Conservation (phyloP, 202 grass and related monocot genomes). For the Carex arenaria region DNA sequence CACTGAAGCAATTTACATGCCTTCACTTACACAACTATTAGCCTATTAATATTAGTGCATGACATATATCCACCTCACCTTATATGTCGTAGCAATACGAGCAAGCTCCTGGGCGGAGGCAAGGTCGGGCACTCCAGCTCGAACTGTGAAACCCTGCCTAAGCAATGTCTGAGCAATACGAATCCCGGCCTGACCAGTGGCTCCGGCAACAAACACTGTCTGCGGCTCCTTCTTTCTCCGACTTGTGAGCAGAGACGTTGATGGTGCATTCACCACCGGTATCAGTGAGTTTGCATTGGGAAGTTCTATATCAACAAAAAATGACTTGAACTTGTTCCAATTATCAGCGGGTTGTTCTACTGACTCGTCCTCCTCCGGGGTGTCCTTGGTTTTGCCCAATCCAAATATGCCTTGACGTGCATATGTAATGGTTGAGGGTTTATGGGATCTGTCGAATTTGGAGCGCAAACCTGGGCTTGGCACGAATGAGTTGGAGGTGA, state of each 20-base stretch:
- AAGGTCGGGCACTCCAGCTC: conserved; percentile 74
- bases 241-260: conserved; percentile 32
- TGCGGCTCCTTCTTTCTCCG: conserved; percentile 59
- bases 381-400: conserved; percentile 31
- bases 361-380: conserved; percentile 30
- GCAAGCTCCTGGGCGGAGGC: conserved; percentile 67
- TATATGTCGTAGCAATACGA: conserved; percentile 47
- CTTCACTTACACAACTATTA: neutral
- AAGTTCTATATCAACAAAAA: conserved; percentile 58
- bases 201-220: conserved; percentile 77
- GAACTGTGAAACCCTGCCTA: conserved; percentile 62
- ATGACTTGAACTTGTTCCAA: conserved; percentile 36
- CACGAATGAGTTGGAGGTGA: conserved; percentile 56
- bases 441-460: conserved; percentile 30
- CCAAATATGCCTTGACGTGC: conserved; percentile 32
- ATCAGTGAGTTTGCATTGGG: conserved; percentile 49
- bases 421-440: conserved; percentile 28
- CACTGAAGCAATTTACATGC: neutral
- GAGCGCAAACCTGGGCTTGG: conserved; percentile 45
- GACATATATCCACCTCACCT: conserved; percentile 18
- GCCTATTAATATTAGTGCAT: neutral
- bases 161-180: conserved; percentile 68
- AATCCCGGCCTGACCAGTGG: conserved; percentile 66
- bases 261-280: conserved; percentile 39
- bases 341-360: neutral